These are phyloP conservation scores for Penicillium canescens DNA, from an alignment of 495 filamentous ascomycete genomes.

Conservation along the genomic window DNA sequence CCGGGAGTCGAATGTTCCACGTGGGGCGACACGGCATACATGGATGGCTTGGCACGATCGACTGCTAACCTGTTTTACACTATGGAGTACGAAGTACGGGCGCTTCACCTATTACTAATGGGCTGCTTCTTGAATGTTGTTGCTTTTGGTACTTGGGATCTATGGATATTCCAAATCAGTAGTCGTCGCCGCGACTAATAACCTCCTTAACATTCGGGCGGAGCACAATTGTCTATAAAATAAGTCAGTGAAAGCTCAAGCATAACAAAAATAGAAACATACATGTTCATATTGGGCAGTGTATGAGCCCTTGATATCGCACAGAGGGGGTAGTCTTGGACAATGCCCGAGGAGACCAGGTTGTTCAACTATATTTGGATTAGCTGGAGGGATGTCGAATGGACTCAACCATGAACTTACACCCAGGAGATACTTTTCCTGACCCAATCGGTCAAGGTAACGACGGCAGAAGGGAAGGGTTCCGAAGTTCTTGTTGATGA, in stretches of 20 bases:
- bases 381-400: slow-evolving; percentile 18
- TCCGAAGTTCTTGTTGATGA: slow-evolving; percentile 91
- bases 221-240: slow-evolving; percentile 76
- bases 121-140: not conserved
- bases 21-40: slow-evolving; percentile 38
- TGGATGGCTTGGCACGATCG: slow-evolving; percentile 21
- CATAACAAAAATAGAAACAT: slow-evolving; percentile 20
- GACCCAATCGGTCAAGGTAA: slow-evolving; percentile 82
- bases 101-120: slow-evolving; percentile 1
- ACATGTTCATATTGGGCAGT: slow-evolving; percentile 96
- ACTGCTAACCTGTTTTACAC: not conserved
- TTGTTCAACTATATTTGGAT: slow-evolving; percentile 72
- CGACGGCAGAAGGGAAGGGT: slow-evolving; percentile 84
- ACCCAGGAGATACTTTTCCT: slow-evolving; percentile 85
- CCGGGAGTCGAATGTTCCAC: slow-evolving; percentile 31
- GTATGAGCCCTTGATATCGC: slow-evolving; percentile 92
- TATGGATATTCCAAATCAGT: slow-evolving; percentile 45
- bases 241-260: slow-evolving; percentile 22
- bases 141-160: slow-evolving; percentile 10
- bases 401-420: slow-evolving; percentile 44
- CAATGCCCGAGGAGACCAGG: slow-evolving; percentile 78
- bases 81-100: too few relatives aligned
- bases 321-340: slow-evolving; percentile 88
- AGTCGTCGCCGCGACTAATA: slow-evolving; percentile 89
- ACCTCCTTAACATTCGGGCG: slow-evolving; percentile 90